phyloP scores from a whole-genome alignment of 257 asterid species.

The Nicotiana tabacum region DNA sequence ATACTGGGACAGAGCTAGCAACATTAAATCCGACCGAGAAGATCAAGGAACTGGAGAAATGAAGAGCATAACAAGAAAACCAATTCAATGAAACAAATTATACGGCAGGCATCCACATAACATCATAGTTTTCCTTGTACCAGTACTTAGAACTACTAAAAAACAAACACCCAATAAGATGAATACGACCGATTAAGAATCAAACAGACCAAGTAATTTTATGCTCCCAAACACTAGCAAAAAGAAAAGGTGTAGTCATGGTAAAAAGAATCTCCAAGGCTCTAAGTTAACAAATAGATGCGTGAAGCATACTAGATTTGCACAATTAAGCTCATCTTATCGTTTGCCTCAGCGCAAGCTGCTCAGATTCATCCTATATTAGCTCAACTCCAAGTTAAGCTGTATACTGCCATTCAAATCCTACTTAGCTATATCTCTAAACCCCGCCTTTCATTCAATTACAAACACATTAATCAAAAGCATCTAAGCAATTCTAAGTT shows the following conservation, averaged over 20 bases:
- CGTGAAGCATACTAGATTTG: background rate
- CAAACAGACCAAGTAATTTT: background rate
- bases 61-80: background rate
- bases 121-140: background rate
- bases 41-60: background rate
- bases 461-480: background rate
- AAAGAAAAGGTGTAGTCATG: background rate
- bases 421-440: background rate
- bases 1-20: background rate
- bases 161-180: background rate
- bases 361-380: background rate
- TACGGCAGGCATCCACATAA: background rate
- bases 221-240: conserved; percentile 1
- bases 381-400: background rate
- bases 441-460: background rate
- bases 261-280: background rate
- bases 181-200: background rate
- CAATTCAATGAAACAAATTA: background rate
- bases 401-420: background rate
- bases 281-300: background rate
- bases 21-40: background rate
- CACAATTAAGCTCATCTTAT: background rate
- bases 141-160: background rate
- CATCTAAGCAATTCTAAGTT: background rate
- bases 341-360: background rate